Evolutionary conservation across 2,329 filamentous ascomycete species (phyloP), one percentile per base, ranked within the genome.

Genomic region (Xylariaceae sp.): DNA sequence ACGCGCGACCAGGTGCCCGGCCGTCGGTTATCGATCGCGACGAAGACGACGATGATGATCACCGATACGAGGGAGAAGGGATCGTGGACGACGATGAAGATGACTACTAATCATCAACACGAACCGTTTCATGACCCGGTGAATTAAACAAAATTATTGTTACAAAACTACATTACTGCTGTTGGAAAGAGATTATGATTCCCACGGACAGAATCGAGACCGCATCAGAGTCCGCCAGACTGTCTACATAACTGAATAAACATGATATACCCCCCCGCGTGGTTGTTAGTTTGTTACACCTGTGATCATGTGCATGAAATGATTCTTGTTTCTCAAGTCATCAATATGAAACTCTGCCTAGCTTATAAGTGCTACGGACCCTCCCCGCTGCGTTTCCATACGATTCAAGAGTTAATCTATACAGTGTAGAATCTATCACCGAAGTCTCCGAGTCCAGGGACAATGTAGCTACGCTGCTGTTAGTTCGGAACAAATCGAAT

Each of bases 351-450:
- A n/a, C 17, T 13, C 17, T 35, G 45, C 15, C 17, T 34, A 15
- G 23, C 2, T 18, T 42, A 18, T 39, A 3, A 49, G 23, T 56
- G 37, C 50, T 55, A 53, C 30, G 50, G 37, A 51, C 15, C 54
- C 53, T 57, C 15, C 11, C 11, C 4, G 54, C 30, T 56, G 47
- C 53, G 42, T 44, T 56, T 59, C 30, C 49, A 13, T 35, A 42
- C 52, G 9, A 51, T 42, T 49, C 37, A 6, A 13, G 39, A 42
- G 18, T 34, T 51, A 57, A 30, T 15, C 53, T 73, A 96, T 74
- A 96, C 84, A 58, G 93, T 97, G 75, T 97, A 97, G 76, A 94
- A 97, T 66, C 93, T 83, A 74, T 97, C 93, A 61, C 93, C 93
- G 75, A 97, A 97, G 74, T 97, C 93, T 66, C 93, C 93, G 15